Evolutionary conservation across 1,139 yeast species (phyloP).

Genomic region (Hemisphaericaspora lyxosophila): DNA sequence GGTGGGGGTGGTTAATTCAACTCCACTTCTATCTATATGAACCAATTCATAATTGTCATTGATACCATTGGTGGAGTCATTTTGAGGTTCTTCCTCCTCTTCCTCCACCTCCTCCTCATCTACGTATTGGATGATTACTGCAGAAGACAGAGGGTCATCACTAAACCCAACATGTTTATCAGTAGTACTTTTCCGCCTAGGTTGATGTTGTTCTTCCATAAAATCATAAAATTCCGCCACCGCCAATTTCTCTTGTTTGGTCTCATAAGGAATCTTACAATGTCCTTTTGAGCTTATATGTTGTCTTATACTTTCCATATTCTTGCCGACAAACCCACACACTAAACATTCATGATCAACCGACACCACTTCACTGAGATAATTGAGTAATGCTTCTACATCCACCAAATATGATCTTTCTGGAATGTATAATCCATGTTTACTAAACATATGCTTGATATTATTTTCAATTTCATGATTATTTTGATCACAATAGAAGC

Average conservation of each 20-base stretch:
- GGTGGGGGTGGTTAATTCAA: conserved; percentile 45
- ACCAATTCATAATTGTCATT: conserved; percentile 35
- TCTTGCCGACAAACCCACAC: conserved; percentile 54
- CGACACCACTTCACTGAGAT: conserved; percentile 43
- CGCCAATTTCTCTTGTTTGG: conserved; percentile 40
- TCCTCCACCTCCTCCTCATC: conserved; percentile 18
- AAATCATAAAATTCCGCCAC: conserved; percentile 48
- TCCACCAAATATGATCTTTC: conserved; percentile 43
- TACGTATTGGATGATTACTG: conserved; percentile 7
- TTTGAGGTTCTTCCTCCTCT: conserved; percentile 29
- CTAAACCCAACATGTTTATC: conserved; percentile 24
- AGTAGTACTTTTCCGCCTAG: conserved; percentile 17
- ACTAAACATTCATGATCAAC: conserved; percentile 50
- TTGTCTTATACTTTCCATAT: conserved; percentile 50
- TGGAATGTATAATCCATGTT: conserved; percentile 54
- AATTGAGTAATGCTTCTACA: conserved; percentile 45
- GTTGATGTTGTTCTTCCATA: conserved; percentile 17
- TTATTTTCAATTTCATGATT: conserved; percentile 43
- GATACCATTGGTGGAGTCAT: conserved; percentile 27
- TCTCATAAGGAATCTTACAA: conserved; percentile 54
- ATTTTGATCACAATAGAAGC: conserved; percentile 43
- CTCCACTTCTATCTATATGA: conserved; percentile 39
- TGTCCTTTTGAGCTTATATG: conserved; percentile 55
- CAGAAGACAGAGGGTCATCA: conserved; percentile 11
- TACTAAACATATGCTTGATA: conserved; percentile 46